Percentiles rank a stretch among this genome's conserved stretches.
These are phyloP conservation scores for Allium fistulosum DNA, from an alignment of 106 monocot genomes.

Conservation along the genomic window DNA sequence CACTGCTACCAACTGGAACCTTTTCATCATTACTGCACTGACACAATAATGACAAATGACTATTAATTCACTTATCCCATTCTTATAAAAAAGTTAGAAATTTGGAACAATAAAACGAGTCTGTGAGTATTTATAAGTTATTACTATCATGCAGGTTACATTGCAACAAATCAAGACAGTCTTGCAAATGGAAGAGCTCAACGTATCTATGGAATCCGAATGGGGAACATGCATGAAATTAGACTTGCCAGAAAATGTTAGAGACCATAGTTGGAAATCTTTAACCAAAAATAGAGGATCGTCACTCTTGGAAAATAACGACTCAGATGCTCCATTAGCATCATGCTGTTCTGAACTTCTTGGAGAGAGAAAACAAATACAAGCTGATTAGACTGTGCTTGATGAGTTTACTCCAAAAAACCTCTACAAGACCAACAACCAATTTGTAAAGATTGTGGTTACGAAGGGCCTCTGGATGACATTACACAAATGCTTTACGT, in stretches of 20 bases:
- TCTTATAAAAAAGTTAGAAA: background rate
- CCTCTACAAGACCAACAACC: conserved; percentile 6
- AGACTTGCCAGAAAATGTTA: conserved; percentile 6
- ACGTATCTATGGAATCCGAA: conserved; percentile 15
- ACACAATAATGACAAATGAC: too few relatives aligned
- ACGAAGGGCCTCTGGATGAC: conserved; percentile 21
- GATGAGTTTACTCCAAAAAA: conserved; percentile 29
- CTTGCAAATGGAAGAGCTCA: conserved; percentile 55
- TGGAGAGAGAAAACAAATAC: conserved; percentile 12
- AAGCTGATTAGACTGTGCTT: conserved; percentile 6
- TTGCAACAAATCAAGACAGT: conserved; percentile 59
- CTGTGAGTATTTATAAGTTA: background rate
- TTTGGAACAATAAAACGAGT: background rate
- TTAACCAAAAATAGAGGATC: conserved; percentile 5
- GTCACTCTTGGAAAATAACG: background rate
- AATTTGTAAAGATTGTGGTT: conserved; percentile 3
- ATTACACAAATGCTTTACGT: conserved; percentile 20
- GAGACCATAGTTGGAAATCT: background rate
- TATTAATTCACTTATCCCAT: too few relatives aligned
- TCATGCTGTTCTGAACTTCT: background rate
- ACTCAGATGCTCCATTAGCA: background rate
- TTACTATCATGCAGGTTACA: conserved; percentile 37
- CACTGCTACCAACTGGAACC: background rate
- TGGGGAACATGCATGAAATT: background rate
- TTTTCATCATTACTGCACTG: background rate